Conservation (phyloP, 2,329 filamentous ascomycete genomes). For the Ascochyta pisi region DNA sequence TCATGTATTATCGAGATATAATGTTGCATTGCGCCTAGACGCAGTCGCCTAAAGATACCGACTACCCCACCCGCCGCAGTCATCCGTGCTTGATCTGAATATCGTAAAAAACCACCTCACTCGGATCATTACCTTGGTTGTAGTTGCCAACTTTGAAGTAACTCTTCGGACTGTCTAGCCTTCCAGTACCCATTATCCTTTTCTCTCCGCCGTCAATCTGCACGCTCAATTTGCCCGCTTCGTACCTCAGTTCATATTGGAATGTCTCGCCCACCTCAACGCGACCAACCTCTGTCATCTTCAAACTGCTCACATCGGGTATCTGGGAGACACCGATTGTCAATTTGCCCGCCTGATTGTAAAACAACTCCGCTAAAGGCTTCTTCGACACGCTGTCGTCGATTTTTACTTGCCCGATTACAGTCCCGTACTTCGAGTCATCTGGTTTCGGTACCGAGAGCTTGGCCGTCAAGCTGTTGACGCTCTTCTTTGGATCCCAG, state of each 20-base stretch:
- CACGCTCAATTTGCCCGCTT: slow-evolving; percentile 39
- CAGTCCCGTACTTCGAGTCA: slow-evolving; percentile 47
- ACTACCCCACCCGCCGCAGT: background rate
- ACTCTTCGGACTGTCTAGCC: slow-evolving; percentile 22
- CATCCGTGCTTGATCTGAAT: slow-evolving; percentile 24
- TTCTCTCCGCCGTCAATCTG: slow-evolving; percentile 19
- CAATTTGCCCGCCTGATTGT: slow-evolving; percentile 44
- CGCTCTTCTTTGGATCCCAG: slow-evolving; percentile 42
- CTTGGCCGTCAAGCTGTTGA: slow-evolving; percentile 45
- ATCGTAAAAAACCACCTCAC: slow-evolving; percentile 26
- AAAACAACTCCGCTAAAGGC: slow-evolving; percentile 53
- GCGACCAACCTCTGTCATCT: slow-evolving; percentile 41
- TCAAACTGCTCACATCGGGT: slow-evolving; percentile 38
- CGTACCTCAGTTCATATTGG: slow-evolving; percentile 50
- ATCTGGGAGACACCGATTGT: slow-evolving; percentile 52
- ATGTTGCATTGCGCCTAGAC: background rate
- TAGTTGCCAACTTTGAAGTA: slow-evolving; percentile 38
- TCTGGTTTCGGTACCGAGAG: slow-evolving; percentile 42
- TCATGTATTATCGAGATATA: background rate
- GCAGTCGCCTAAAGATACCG: background rate
- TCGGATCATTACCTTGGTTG: slow-evolving; percentile 29
- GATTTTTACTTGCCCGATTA: slow-evolving; percentile 52
- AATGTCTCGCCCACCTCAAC: slow-evolving; percentile 46
- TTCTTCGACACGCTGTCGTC: slow-evolving; percentile 48
- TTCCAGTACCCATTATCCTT: slow-evolving; percentile 23